These are phyloP conservation scores for Vicia villosa DNA, from an alignment of 306 rosid species.

Conservation along the genomic window DNA sequence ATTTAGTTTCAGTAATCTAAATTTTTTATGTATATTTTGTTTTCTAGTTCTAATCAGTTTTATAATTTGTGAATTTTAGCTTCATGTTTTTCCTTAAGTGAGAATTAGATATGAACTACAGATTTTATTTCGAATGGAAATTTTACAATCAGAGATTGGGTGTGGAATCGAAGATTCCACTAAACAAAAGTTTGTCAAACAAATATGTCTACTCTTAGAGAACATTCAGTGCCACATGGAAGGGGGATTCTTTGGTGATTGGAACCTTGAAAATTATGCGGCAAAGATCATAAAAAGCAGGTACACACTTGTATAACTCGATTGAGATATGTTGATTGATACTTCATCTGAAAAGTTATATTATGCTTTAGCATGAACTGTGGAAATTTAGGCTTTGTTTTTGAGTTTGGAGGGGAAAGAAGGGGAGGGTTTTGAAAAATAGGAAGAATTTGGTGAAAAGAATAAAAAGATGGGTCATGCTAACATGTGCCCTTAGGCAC, in stretches of 20 bases:
- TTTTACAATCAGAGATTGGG: slow-evolving; percentile 69
- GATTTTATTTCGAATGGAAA: slow-evolving; percentile 88
- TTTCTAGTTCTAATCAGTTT: slow-evolving; percentile 17
- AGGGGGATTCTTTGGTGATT: slow-evolving; percentile 87
- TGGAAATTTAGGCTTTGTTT: too few species aligned
- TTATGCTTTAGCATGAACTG: not conserved
- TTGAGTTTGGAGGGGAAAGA: too few species aligned
- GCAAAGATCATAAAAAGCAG: slow-evolving; percentile 71
- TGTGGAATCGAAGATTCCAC: slow-evolving; percentile 54
- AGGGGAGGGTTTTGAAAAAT: too few species aligned
- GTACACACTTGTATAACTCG: slow-evolving; percentile 43
- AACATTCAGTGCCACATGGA: slow-evolving; percentile 78
- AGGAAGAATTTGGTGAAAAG: too few species aligned
- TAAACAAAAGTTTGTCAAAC: slow-evolving; percentile 83
- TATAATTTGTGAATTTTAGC: slow-evolving; percentile 9
- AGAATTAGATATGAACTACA: slow-evolving; percentile 82
- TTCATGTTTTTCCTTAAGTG: slow-evolving; percentile 53
- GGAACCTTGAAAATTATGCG: slow-evolving; percentile 81
- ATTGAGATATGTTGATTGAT: not conserved
- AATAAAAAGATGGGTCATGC: too few species aligned
- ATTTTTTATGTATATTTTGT: slow-evolving; percentile 17
- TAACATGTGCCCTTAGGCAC: too few species aligned
- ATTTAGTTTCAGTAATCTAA: slow-evolving; percentile 21
- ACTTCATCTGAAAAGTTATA: not conserved
- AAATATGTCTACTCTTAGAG: slow-evolving; percentile 79